Evolutionary conservation across 1,139 yeast genomes (phyloP), one percentile per base, ranked within the genome.

Genomic region (Candida labiduridarum): DNA sequence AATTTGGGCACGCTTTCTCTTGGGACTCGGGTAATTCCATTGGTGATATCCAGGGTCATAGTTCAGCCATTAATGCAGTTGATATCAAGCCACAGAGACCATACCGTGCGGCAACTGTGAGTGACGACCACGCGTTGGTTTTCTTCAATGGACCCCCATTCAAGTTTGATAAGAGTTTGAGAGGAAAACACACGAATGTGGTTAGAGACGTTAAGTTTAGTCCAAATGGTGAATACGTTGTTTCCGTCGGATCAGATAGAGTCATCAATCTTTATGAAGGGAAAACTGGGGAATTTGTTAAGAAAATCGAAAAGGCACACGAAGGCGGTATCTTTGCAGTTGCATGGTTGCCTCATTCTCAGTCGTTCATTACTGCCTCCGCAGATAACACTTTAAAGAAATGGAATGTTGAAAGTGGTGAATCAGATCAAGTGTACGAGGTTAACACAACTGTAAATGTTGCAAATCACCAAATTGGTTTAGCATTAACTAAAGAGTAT

Each of bases 21-120:
- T 88, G 89, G 80, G 99, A 94, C 65, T 80, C 96, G 0, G 99
- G 99, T 51, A 94, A 94, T 68, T 83, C 97, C 10, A 85, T 94
- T 44, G 99, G 99, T 49, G 98, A 94, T 65, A 87, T 95, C 59
- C 85, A 91, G 50, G 99, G 99, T 30, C 99, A 94, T 65, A 81
- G 96, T n/a, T 84, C 88, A 39, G 81, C 83, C 40, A 83, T 92
- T 63, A 90, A 88, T 63, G 89, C 95, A 0, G 96, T 90, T 11
- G 84, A 88, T 49, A 86, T 94, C 57, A 87, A 87, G 62, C 89
- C 92, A n/a, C 84, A 81, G 52, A 80, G 99, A 65, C 99, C 99
- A 3, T 90, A 88, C 72, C 76, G 97, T 53, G 97, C 97, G 1
- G 96, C 90, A 14, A 91, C 99, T 2, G 97, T 87, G 4, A 83